Base-by-base conservation (phyloP, 352 stramenopile genomes). In the Globisporangium spinosum region DNA sequence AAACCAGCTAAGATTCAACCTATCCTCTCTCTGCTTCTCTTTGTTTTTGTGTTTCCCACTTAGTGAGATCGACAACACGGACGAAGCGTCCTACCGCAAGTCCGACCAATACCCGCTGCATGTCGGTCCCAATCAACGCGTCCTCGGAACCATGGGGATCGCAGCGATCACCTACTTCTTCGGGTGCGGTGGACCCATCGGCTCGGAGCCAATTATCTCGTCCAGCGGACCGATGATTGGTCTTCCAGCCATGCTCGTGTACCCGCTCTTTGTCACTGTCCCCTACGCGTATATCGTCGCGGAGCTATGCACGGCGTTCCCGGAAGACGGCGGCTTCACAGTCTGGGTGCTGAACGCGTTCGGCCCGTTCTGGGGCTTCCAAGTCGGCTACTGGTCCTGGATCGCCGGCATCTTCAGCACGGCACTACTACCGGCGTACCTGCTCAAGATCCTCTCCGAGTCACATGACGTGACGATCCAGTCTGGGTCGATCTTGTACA, bases 301-400 rank as follows among this genome's bases (percentile, higher is more conserved):
- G 20, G 91, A 98, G 77, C 75, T 98, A 25, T 87, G 81, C 13
- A 85, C 85, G 0, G 77, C 90, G 6, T 97, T 97, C 73, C 90
- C 88, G 0, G 89, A 97, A 43, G 68, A 82, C 55, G 75, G 73
- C 15, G 90, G 78, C 53, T 94, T 82, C 63, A 83, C 95, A 2
- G 82, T 89, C 13, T 98, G 93, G 93, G 89, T 97, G 3, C 75
- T 93, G 63, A 80, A 90, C 71, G 92, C 90, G 1, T 97, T 96
- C 81, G 93, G 91, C 9, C 71, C 83, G 2, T 93, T 88, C 73
- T 90, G 81, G 83, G 81, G 63, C 2, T 90, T 84, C 57, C 82
- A 90, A 68, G 73, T 82, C 51, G 83, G 79, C 43, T 87, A 82
- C 71, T 79, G 82, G 64, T 77, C 69, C 27, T 97, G 89, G 89